These are phyloP conservation scores for Apiotrichum mycotoxinovorans DNA, from an alignment of 1,284 basidiomycete genomes.

Conservation along the genomic window DNA sequence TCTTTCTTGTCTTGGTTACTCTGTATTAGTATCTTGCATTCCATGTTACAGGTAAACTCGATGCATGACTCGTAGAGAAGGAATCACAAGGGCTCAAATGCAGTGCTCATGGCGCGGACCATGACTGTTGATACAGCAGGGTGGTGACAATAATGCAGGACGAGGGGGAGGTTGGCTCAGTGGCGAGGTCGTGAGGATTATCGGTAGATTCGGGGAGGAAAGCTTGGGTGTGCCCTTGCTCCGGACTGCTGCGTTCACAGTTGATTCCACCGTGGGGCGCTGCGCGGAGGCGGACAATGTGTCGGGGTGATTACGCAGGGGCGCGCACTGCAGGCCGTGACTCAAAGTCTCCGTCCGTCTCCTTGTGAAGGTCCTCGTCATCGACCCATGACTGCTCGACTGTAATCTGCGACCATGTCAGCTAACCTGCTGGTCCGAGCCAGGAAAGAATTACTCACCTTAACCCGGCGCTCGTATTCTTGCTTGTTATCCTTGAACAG, in stretches of 20 bases:
- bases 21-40: not conserved
- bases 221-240: too few species aligned
- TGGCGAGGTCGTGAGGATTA: not conserved
- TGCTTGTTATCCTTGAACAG: conserved; percentile 98
- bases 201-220: not conserved
- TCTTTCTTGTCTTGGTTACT: not conserved
- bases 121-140: conserved; percentile 6
- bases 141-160: conserved; percentile 6
- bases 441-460: conserved; percentile 53
- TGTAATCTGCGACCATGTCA: conserved; percentile 22
- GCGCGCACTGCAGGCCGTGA: conserved; percentile 4
- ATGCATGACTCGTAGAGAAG: conserved; percentile 1
- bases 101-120: conserved; percentile 1
- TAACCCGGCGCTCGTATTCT: conserved; percentile 88
- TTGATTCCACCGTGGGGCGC: not conserved
- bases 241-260: too few species aligned
- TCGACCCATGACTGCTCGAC: conserved; percentile 44
- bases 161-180: not conserved
- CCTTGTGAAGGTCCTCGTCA: conserved; percentile 30
- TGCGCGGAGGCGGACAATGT: too few species aligned
- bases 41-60: not conserved
- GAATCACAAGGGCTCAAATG: not conserved
- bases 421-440: not conserved
- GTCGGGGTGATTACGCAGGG: not conserved
- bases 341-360: conserved; percentile 10